Evolutionary conservation across 768 basidiomycete species (phyloP).

Genomic region (Lactarius hatsudake): DNA sequence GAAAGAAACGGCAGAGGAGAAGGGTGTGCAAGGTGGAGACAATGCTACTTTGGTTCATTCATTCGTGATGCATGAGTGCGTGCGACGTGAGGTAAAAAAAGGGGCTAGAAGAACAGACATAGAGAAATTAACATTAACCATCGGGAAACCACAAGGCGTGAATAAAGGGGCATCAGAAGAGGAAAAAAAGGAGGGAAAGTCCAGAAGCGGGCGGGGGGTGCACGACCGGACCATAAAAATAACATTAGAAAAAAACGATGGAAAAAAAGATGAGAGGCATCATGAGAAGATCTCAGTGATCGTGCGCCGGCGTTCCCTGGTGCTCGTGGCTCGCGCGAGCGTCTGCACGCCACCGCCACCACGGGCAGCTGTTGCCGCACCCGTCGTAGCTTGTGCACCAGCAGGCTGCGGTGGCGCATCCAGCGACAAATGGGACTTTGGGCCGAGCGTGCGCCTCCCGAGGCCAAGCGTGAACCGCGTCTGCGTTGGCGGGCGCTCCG

Average conservation of each 20-base stretch:
- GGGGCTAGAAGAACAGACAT: conserved; percentile 6
- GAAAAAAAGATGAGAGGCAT: neutral
- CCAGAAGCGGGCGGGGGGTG: conserved; percentile 10
- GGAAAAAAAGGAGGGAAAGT: conserved; percentile 3
- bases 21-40: conserved; percentile 16
- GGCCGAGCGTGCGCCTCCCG: conserved; percentile 38
- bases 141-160: conserved; percentile 15
- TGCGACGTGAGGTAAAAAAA: conserved; percentile 16
- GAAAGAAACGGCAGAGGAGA: neutral
- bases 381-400: neutral
- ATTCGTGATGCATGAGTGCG: conserved; percentile 18
- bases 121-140: conserved; percentile 18
- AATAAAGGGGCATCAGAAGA: neutral
- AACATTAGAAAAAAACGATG: conserved; percentile 22
- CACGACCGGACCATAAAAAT: conserved; percentile 23
- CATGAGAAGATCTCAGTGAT: conserved; percentile 50
- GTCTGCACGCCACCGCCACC: conserved; percentile 35
- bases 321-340: conserved; percentile 33
- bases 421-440: conserved; percentile 47
- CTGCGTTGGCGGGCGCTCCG: conserved; percentile 46
- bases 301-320: conserved; percentile 46
- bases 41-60: conserved; percentile 11
- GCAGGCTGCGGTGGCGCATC: conserved; percentile 32
- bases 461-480: conserved; percentile 31
- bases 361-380: neutral